Base-by-base conservation (phyloP, 139 green algal genomes). In the Volvox africanus region DNA sequence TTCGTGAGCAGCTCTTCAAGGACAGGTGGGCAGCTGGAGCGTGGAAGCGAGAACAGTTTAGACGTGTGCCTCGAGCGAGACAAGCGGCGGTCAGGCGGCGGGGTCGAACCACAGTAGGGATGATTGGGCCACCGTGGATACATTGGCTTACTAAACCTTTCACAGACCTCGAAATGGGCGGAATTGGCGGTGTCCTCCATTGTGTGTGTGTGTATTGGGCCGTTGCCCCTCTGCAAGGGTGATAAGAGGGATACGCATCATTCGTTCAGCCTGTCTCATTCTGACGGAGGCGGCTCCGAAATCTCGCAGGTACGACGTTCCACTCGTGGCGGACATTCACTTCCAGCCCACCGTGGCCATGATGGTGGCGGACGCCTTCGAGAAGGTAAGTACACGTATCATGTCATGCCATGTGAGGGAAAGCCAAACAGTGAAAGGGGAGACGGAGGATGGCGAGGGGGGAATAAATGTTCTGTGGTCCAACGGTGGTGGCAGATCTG, bases 311-410 rank as follows among this genome's bases (percentile, higher is more conserved):
- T 99, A 99, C 93, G 97, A 99, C 76, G 95, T 95, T 0, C 98
- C 98, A 1, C 95, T 99, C 87, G 98, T 99, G 14, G 98, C 98
- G 0, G 98, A 99, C 95, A 99, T 99, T 93, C 98, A 99, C 93
- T 99, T 99, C 96, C 96, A 98, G 93, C 98, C 98, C 22, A 93
- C 91, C 30, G 96, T 99, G 26, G 98, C 98, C 11, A 97, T 99
- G 95, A 97, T 97, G 95, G 98, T 99, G 85, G 98, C 98, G 17
- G 98, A 99, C 9, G 97, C 97, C 26, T 99, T 99, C 93, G 98
- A 99, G 95, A 99, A 99, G 95, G 98, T 99, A 80, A n/a, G n/a
- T n/a, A n/a, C n/a, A n/a, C 89, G 96, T 0, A 5, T 55, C 9
- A 55, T 55, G 44, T 55, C 5, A 14, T 55, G 5, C 5, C 5